Evolutionary conservation across 148 eudicot species (phyloP).

Genomic region (Vaccinium corymbosum): DNA sequence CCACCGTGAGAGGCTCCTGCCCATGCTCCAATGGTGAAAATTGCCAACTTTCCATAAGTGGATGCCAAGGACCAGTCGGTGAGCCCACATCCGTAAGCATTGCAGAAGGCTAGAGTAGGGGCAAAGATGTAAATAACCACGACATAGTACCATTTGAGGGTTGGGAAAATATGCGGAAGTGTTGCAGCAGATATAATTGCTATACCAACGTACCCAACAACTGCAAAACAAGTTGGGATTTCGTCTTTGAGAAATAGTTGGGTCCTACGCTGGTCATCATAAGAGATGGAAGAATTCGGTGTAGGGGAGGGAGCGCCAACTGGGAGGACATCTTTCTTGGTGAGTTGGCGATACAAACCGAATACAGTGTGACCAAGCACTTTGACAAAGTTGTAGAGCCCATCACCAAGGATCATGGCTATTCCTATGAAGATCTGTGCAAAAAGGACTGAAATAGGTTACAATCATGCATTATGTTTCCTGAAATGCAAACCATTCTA

Average conservation of each 20-base stretch:
- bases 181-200: constrained; percentile 44
- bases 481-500: background rate
- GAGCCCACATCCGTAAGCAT: constrained; percentile 88
- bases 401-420: constrained; percentile 88
- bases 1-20: constrained; percentile 68
- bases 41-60: constrained; percentile 76
- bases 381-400: constrained; percentile 75
- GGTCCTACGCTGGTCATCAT: constrained; percentile 61
- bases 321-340: constrained; percentile 38
- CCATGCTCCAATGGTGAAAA: constrained; percentile 76
- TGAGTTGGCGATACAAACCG: constrained; percentile 47
- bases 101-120: constrained; percentile 74
- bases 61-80: constrained; percentile 86
- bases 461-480: background rate
- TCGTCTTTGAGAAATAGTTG: constrained; percentile 67
- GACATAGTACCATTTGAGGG: constrained; percentile 75
- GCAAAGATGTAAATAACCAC: constrained; percentile 60
- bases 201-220: constrained; percentile 43
- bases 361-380: constrained; percentile 52
- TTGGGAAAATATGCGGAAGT: constrained; percentile 70
- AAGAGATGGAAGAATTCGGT: constrained; percentile 28
- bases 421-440: constrained; percentile 69
- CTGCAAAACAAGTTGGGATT: constrained; percentile 71
- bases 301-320: constrained; percentile 23
- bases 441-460: background rate